Evolutionary conservation across 176 grass and related monocot genomes (phyloP).

Genomic region (Rhynchospora tenuis): DNA sequence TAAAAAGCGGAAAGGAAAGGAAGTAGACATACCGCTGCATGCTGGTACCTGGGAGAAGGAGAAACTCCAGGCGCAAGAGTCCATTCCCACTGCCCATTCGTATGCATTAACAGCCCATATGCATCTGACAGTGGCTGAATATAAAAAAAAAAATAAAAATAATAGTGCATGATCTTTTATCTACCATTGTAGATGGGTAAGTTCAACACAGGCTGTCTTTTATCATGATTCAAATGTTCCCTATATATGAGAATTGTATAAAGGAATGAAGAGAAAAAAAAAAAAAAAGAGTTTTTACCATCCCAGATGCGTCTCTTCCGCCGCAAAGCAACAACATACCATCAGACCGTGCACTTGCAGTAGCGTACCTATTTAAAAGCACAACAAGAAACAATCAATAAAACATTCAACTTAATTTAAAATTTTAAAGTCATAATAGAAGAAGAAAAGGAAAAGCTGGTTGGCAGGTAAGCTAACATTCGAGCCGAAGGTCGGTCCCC

Average conservation of each 20-base stretch:
- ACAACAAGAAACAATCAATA: background rate
- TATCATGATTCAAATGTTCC: too few species aligned
- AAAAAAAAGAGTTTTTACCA: slow-evolving; percentile 39
- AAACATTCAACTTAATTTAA: background rate
- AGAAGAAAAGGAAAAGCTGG: slow-evolving; percentile 1
- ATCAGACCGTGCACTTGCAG: slow-evolving; percentile 92
- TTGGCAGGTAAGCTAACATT: slow-evolving; percentile 53
- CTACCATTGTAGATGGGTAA: background rate
- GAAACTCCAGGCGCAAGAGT: slow-evolving; percentile 93
- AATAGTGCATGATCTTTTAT: background rate
- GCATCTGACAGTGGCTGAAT: slow-evolving; percentile 84
- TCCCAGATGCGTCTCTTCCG: slow-evolving; percentile 94
- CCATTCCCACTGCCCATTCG: slow-evolving; percentile 97
- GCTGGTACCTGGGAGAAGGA: slow-evolving; percentile 98
- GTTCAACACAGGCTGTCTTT: background rate
- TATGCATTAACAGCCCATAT: slow-evolving; percentile 98
- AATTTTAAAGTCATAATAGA: slow-evolving; percentile 13
- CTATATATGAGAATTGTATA: background rate
- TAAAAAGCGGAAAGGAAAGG: slow-evolving; percentile 14
- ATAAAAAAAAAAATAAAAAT: background rate
- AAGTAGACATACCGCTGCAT: slow-evolving; percentile 80
- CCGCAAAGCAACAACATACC: slow-evolving; percentile 98
- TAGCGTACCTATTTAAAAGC: slow-evolving; percentile 67
- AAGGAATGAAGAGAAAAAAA: slow-evolving; percentile 15
- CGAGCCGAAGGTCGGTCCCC: slow-evolving; percentile 87